Evolutionary conservation across 2,329 filamentous ascomycete species (phyloP).

Genomic region (Hymenoscyphus fraxineus): DNA sequence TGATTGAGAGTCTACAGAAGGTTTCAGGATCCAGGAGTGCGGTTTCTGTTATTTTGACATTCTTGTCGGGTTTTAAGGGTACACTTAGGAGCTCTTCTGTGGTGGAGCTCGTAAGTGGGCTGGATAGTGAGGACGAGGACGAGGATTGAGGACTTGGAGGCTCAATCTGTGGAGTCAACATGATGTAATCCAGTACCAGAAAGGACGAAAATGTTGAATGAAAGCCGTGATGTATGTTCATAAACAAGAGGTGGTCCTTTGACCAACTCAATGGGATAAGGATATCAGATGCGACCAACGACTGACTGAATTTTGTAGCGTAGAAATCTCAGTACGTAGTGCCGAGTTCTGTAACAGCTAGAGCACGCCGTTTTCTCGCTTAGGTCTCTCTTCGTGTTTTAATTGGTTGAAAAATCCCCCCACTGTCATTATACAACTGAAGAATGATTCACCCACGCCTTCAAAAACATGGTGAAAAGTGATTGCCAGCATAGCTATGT

Average conservation of each 20-base stretch:
- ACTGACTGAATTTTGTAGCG: not conserved
- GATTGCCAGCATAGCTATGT: not conserved
- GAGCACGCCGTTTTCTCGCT: too few species aligned
- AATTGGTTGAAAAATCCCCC: too few species aligned
- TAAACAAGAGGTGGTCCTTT: not conserved
- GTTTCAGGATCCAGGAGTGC: constrained; percentile 33
- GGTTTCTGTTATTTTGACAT: constrained; percentile 17
- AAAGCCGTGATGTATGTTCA: not conserved
- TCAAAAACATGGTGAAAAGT: not conserved
- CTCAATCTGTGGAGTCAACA: constrained; percentile 5
- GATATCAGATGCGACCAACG: not conserved
- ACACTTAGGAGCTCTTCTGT: constrained; percentile 25
- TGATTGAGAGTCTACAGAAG: constrained; percentile 41
- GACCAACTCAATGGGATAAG: not conserved
- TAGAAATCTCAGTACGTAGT: too few species aligned
- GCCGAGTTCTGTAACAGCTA: too few species aligned
- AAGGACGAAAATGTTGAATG: not conserved
- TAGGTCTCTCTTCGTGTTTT: too few species aligned
- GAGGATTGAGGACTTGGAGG: constrained; percentile 12
- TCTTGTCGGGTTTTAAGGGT: constrained; percentile 28
- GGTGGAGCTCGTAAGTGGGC: constrained; percentile 14
- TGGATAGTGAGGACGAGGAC: constrained; percentile 6
- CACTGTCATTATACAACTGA: too few species aligned
- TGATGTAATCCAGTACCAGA: not conserved
- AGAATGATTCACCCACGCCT: too few species aligned